A percentile compares a stretch with the other conserved stretches of the same genome.
Conservation (phyloP, 768 basidiomycete genomes). For the Sarcomyxa edulis region DNA sequence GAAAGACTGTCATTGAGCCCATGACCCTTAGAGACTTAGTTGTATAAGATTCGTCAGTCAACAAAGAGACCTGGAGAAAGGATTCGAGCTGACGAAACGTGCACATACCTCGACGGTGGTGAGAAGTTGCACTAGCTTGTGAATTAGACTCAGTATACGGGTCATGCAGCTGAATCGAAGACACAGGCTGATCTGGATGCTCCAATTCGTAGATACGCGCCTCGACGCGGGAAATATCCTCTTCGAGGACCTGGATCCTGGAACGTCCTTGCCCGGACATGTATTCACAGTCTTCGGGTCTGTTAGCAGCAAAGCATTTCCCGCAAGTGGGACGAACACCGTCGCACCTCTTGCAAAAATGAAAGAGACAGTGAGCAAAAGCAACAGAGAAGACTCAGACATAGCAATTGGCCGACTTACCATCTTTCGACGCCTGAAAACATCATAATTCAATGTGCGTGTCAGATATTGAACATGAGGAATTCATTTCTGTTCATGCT, state of each 20-base stretch:
- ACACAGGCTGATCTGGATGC: slow-evolving; percentile 21
- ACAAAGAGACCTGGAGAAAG: too few relatives aligned
- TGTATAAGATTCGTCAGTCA: slow-evolving; percentile 10
- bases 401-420: too few relatives aligned
- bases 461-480: too few relatives aligned
- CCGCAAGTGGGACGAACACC: slow-evolving; percentile 43
- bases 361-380: too few relatives aligned
- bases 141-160: too few relatives aligned
- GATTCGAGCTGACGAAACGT: slow-evolving; percentile 9
- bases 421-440: too few relatives aligned
- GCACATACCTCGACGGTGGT: too few relatives aligned
- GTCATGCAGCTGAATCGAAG: slow-evolving; percentile 44
- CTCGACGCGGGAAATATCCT: slow-evolving; percentile 37
- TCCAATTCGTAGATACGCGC: slow-evolving; percentile 38
- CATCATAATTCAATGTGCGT: too few relatives aligned
- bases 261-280: slow-evolving; percentile 34
- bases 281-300: slow-evolving; percentile 53
- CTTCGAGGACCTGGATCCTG: slow-evolving; percentile 40
- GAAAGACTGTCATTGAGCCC: background rate
- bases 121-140: too few relatives aligned
- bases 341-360: slow-evolving; percentile 43
- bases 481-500: too few relatives aligned
- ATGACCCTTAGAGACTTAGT: background rate
- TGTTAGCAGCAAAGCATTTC: slow-evolving; percentile 39
- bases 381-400: too few relatives aligned